Evolutionary conservation across 345 rosid genomes (phyloP), one percentile per base, ranked within the genome.

Genomic region (Theobroma cacao): DNA sequence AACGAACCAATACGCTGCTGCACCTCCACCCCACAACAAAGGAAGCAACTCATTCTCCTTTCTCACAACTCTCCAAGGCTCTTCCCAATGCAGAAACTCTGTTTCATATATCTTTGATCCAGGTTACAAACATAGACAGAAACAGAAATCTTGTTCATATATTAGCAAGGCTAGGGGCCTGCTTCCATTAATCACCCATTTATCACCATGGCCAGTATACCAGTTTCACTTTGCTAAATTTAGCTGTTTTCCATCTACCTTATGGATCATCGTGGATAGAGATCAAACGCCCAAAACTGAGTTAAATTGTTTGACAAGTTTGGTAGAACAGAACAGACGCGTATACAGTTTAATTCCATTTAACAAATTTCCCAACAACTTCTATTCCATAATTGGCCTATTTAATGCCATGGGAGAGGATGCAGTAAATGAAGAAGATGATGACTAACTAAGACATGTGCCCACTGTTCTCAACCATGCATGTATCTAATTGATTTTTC

Each of bases 31-130:
- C 62, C 7, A 45, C 75, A 69, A 61, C 79, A 78, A 38, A 56
- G 62, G 47, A 75, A 75, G 74, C 72, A 75, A 11, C 77, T 69
- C 81, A 78, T 75, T 64, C 10, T 28, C 38, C 45, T 40, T 7
- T 45, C 3, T n/a, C 47, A 59, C 11, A 58, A 56, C n/a, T 73
- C 63, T 53, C n/a, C n/a, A 53, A 12, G 0, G 1, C 66, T 18
- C 15, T 18, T 6, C 9, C 20, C 20, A 15, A 48, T 14, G 53
- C 20, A 48, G 15, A 5, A 48, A 14, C 2, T 15, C 0, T 48
- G n/a, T n/a, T n/a, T n/a, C n/a, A n/a, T n/a, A n/a, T n/a, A 36
- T 18, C 5, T 15, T 10, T n/a, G 17, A 41, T 20, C 28, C 36
- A 2, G 47, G 3, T 38, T 38, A 43, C 53, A 67, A 24, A 43